These are phyloP conservation scores for Sporothrix mexicana DNA, from an alignment of 2,329 filamentous ascomycete species.

Conservation along the genomic window DNA sequence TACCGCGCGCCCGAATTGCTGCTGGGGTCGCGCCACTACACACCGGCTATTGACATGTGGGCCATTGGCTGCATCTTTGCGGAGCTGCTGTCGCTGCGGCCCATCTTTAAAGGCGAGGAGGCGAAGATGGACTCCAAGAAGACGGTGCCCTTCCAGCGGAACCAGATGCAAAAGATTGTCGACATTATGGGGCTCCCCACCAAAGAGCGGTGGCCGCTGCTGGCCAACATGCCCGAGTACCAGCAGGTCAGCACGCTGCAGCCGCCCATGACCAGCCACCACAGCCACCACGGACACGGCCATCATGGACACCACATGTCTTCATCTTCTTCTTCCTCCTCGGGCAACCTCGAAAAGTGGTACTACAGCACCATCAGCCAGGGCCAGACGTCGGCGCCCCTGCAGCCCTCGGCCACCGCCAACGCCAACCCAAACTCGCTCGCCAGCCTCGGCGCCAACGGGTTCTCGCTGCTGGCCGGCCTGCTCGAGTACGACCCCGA, in stretches of 20 bases:
- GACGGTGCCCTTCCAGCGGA: slow-evolving; percentile 93
- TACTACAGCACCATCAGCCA: slow-evolving; percentile 74
- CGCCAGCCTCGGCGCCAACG: slow-evolving; percentile 73
- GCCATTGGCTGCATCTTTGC: slow-evolving; percentile 98
- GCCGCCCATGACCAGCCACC: slow-evolving; percentile 44
- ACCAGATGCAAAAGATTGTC: slow-evolving; percentile 99
- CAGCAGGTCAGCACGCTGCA: slow-evolving; percentile 67
- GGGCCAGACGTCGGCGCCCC: slow-evolving; percentile 48
- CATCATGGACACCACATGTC: slow-evolving; percentile 29
- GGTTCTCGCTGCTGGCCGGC: slow-evolving; percentile 79
- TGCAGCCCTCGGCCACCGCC: slow-evolving; percentile 55
- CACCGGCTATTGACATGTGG: slow-evolving; percentile 96
- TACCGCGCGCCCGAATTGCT: slow-evolving; percentile 95
- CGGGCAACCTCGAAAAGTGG: slow-evolving; percentile 73
- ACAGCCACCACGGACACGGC: slow-evolving; percentile 50
- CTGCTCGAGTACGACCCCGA: slow-evolving; percentile 92
- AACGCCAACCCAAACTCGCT: slow-evolving; percentile 44
- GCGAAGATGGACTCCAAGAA: slow-evolving; percentile 99
- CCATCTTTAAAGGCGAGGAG: slow-evolving; percentile 98
- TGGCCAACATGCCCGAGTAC: slow-evolving; percentile 87
- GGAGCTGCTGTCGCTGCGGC: slow-evolving; percentile 84
- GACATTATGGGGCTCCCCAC: slow-evolving; percentile 92
- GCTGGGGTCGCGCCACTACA: slow-evolving; percentile 93
- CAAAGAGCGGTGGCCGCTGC: slow-evolving; percentile 85
- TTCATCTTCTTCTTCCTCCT: neutral